Conservation (phyloP, 768 basidiomycete genomes). For the Panellus pusillus region DNA sequence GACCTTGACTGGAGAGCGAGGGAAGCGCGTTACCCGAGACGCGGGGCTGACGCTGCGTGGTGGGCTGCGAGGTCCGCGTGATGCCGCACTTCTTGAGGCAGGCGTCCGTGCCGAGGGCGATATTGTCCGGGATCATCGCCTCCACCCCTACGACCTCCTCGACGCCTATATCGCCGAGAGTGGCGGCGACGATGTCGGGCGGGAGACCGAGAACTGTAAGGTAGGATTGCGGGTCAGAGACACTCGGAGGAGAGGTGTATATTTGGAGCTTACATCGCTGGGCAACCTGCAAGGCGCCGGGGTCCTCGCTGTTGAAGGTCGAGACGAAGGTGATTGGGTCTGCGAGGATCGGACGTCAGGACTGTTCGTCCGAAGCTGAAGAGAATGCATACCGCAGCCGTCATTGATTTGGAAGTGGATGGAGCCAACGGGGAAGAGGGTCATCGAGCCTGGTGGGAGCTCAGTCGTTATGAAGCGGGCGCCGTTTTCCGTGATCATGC, state of each 20-base stretch:
- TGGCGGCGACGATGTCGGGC: conserved; percentile 21
- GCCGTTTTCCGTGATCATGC: conserved; percentile 24
- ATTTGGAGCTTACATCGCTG: conserved; percentile 18
- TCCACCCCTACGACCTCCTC: conserved; percentile 14
- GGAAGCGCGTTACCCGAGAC: conserved; percentile 15
- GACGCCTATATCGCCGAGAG: conserved; percentile 20
- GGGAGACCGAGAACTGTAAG: conserved; percentile 23
- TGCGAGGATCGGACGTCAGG: conserved; percentile 16
- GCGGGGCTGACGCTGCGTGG: conserved; percentile 7
- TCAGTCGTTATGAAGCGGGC: conserved; percentile 22
- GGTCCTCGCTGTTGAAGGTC: conserved; percentile 18
- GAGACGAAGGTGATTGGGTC: conserved; percentile 20
- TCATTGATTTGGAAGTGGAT: conserved; percentile 24
- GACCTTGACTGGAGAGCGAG: too few species aligned
- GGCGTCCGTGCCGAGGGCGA: conserved; percentile 10
- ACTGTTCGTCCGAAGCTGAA: too few species aligned
- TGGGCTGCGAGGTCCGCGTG: conserved; percentile 15
- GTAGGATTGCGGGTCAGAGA: neutral
- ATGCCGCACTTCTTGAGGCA: conserved; percentile 20
- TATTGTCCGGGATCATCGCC: conserved; percentile 20
- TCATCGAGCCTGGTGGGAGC: conserved; percentile 18
- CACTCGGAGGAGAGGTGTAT: neutral
- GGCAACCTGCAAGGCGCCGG: conserved; percentile 19
- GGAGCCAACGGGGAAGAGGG: conserved; percentile 20
- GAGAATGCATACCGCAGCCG: conserved; percentile 15